Evolutionary conservation across 345 rosid species (phyloP).

Genomic region (Populus ilicifolia): DNA sequence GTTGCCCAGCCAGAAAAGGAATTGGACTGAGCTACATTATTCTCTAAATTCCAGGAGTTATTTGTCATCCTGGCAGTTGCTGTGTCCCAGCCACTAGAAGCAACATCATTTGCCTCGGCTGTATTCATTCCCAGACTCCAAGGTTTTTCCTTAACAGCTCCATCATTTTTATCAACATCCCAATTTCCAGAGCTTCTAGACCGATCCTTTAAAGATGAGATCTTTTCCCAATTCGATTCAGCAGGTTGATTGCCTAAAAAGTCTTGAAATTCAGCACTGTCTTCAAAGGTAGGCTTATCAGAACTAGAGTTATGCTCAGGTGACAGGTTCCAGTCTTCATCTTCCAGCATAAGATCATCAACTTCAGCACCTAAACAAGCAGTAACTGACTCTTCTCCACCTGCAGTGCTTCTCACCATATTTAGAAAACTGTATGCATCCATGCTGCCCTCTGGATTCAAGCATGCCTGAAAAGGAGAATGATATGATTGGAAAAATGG

Average conservation of each 20-base stretch:
- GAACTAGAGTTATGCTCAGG: conserved; percentile 56
- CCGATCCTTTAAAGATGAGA: conserved; percentile 17
- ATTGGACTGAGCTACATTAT: conserved; percentile 14
- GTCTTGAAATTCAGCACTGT: conserved; percentile 40
- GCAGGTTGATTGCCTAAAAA: conserved; percentile 31
- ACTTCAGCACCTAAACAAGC: conserved; percentile 77
- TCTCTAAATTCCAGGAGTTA: conserved; percentile 15
- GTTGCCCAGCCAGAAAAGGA: conserved; percentile 34
- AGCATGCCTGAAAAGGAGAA: conserved; percentile 44
- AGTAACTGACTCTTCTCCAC: conserved; percentile 33
- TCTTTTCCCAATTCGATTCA: conserved; percentile 43
- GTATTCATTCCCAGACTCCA: conserved; percentile 22
- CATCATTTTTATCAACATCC: conserved; percentile 13
- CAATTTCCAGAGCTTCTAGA: conserved; percentile 32
- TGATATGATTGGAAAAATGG: not conserved
- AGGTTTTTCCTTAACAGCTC: not conserved
- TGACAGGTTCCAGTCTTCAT: conserved; percentile 64
- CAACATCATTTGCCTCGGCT: conserved; percentile 15
- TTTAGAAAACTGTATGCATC: conserved; percentile 74
- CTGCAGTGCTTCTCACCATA: conserved; percentile 51
- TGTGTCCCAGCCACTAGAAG: conserved; percentile 10
- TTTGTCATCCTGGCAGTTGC: conserved; percentile 26
- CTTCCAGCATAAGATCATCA: conserved; percentile 48
- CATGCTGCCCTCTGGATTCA: conserved; percentile 34
- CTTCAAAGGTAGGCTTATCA: conserved; percentile 65